phyloP scores from a whole-genome alignment of 2,329 filamentous ascomycete genomes.

The Monosporascus sp. region DNA sequence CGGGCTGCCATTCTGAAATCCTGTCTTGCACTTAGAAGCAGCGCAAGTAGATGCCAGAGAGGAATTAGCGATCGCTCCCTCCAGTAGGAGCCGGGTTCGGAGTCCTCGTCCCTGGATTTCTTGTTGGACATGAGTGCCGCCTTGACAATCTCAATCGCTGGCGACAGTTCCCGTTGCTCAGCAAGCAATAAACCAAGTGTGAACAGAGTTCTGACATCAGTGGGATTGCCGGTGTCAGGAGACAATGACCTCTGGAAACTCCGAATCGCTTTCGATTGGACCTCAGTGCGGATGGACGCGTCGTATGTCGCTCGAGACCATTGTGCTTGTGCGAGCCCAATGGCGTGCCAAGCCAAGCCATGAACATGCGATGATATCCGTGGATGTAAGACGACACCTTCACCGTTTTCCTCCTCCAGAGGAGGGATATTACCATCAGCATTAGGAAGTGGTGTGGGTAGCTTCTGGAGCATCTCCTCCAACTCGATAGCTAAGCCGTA shows the following conservation, averaged over 20 bases:
- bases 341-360: slow-evolving; percentile 71
- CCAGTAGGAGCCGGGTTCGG: slow-evolving; percentile 47
- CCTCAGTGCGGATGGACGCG: slow-evolving; percentile 60
- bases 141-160: slow-evolving; percentile 79
- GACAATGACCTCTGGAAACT: slow-evolving; percentile 69
- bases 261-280: slow-evolving; percentile 72
- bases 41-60: slow-evolving; percentile 84
- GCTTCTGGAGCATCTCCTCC: slow-evolving; percentile 67
- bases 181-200: slow-evolving; percentile 80
- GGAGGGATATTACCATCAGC: slow-evolving; percentile 21
- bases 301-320: slow-evolving; percentile 83
- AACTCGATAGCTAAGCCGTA: slow-evolving; percentile 64
- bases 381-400: slow-evolving; percentile 30
- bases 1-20: slow-evolving; percentile 75
- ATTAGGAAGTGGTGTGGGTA: slow-evolving; percentile 29
- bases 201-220: slow-evolving; percentile 73
- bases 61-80: slow-evolving; percentile 65
- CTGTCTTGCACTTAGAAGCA: slow-evolving; percentile 80
- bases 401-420: slow-evolving; percentile 27
- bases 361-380: slow-evolving; percentile 55
- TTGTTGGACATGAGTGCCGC: slow-evolving; percentile 62
- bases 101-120: slow-evolving; percentile 36
- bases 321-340: slow-evolving; percentile 79
- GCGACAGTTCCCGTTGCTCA: slow-evolving; percentile 73
- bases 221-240: slow-evolving; percentile 57